Evolutionary conservation across 2,329 filamentous ascomycete genomes (phyloP).

Genomic region (Fusarium sarcochroum): DNA sequence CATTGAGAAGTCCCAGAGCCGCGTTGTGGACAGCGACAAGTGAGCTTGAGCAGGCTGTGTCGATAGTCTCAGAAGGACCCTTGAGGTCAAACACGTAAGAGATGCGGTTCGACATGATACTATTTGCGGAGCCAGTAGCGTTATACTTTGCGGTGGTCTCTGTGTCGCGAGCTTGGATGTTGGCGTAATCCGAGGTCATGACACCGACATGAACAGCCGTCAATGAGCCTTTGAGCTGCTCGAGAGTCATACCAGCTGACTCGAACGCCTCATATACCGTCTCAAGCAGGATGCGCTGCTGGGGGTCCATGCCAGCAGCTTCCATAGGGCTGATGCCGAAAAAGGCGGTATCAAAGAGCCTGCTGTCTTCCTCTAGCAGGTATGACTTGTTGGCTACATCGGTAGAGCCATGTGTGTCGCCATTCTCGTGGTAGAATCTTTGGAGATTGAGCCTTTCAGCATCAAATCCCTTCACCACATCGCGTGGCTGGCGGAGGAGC

Average conservation of each 20-base stretch:
- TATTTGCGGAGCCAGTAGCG: too few species aligned
- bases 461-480: slow-evolving; percentile 5
- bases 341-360: slow-evolving; percentile 1
- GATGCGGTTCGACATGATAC: too few species aligned
- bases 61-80: too few species aligned
- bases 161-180: too few species aligned
- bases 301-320: slow-evolving; percentile 14
- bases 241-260: too few species aligned
- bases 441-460: slow-evolving; percentile 14
- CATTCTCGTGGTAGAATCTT: slow-evolving; percentile 7
- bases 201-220: too few species aligned
- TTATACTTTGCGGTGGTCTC: too few species aligned
- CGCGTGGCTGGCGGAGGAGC: slow-evolving; percentile 8
- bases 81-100: too few species aligned
- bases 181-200: too few species aligned
- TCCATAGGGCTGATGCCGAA: slow-evolving; percentile 10
- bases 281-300: slow-evolving; percentile 9
- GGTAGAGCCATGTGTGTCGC: slow-evolving; percentile 11
- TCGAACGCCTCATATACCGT: slow-evolving; percentile 10
- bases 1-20: slow-evolving; percentile 9
- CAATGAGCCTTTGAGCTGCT: too few species aligned
- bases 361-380: slow-evolving; percentile 3
- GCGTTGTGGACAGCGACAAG: slow-evolving; percentile 33
- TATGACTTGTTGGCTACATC: slow-evolving; percentile 6
- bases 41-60: slow-evolving; percentile 15